Percentiles rank a stretch among this genome's conserved stretches.
These are phyloP conservation scores for Mucor indicus DNA, from an alignment of 371 early-diverging fungal species.

Conservation along the genomic window DNA sequence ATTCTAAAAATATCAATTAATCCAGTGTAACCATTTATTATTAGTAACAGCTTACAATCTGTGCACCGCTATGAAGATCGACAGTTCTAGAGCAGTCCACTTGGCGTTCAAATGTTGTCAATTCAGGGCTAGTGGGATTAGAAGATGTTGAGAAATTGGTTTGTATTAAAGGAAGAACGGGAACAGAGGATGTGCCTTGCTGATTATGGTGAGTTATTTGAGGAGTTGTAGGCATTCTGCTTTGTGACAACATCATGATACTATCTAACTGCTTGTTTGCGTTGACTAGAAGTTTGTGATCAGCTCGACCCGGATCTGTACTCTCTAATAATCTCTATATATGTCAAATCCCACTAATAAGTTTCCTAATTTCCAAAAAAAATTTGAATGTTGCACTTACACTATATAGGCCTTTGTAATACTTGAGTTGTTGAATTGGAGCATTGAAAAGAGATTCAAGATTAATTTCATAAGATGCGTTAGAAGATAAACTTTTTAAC, in stretches of 20 bases:
- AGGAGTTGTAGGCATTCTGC: neutral
- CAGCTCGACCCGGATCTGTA: slow-evolving; percentile 36
- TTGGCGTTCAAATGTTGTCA: slow-evolving; percentile 16
- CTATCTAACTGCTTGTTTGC: slow-evolving; percentile 41
- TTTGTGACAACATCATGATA: slow-evolving; percentile 28
- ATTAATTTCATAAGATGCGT: slow-evolving; percentile 23
- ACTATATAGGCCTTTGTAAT: slow-evolving; percentile 49
- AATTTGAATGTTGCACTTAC: too few species aligned
- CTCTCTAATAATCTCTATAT: slow-evolving; percentile 38
- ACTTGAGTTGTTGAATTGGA: slow-evolving; percentile 43
- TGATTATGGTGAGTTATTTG: neutral
- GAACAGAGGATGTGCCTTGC: neutral
- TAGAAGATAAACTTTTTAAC: slow-evolving; percentile 26
- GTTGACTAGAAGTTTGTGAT: slow-evolving; percentile 29
- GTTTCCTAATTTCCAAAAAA: slow-evolving; percentile 1
- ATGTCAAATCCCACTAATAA: neutral
- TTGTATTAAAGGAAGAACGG: slow-evolving; percentile 7
- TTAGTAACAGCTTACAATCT: slow-evolving; percentile 15
- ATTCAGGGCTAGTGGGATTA: neutral
- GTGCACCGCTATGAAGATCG: slow-evolving; percentile 25
- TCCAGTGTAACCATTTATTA: neutral
- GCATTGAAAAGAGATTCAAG: slow-evolving; percentile 44
- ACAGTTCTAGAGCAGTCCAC: slow-evolving; percentile 28
- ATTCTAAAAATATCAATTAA: slow-evolving; percentile 12
- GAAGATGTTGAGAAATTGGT: slow-evolving; percentile 3